Evolutionary conservation across 2,329 filamentous ascomycete species (phyloP).

Genomic region (Alternaria novae-zelandiae): DNA sequence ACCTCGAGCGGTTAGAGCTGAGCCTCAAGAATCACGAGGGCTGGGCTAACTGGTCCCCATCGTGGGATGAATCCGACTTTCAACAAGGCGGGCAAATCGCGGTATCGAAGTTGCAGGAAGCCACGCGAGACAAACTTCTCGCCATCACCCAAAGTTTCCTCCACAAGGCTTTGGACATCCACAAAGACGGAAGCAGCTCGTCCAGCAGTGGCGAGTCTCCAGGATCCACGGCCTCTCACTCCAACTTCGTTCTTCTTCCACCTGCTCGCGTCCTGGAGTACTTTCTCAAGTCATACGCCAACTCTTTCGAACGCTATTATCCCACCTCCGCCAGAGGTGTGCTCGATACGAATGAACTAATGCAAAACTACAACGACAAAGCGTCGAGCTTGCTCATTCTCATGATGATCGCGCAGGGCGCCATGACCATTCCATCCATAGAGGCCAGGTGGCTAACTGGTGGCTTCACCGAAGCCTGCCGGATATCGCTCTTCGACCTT

Average conservation of each 20-base stretch:
- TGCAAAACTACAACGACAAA: slow-evolving; percentile 67
- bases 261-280: slow-evolving; percentile 71
- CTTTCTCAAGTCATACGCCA: slow-evolving; percentile 70
- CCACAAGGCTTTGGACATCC: slow-evolving; percentile 73
- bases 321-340: slow-evolving; percentile 65
- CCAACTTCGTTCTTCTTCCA: slow-evolving; percentile 70
- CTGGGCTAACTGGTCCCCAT: slow-evolving; percentile 60
- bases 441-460: slow-evolving; percentile 71
- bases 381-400: slow-evolving; percentile 70
- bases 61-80: slow-evolving; percentile 57
- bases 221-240: slow-evolving; percentile 55
- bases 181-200: slow-evolving; percentile 59
- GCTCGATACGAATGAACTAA: slow-evolving; percentile 71
- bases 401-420: slow-evolving; percentile 75
- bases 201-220: slow-evolving; percentile 53
- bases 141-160: slow-evolving; percentile 74
- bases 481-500: slow-evolving; percentile 73
- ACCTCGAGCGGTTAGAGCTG: slow-evolving; percentile 59
- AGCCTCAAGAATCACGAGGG: slow-evolving; percentile 59
- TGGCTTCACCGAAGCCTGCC: slow-evolving; percentile 72
- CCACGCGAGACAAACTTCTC: slow-evolving; percentile 71
- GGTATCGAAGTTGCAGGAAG: slow-evolving; percentile 58
- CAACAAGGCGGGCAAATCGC: slow-evolving; percentile 55
- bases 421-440: slow-evolving; percentile 68
- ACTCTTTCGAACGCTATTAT: slow-evolving; percentile 71